A percentile compares a stretch with the other conserved stretches of the same genome.
Evolutionary conservation across 2,329 filamentous ascomycete genomes (phyloP).

Genomic region (Neofusicoccum ribis): DNA sequence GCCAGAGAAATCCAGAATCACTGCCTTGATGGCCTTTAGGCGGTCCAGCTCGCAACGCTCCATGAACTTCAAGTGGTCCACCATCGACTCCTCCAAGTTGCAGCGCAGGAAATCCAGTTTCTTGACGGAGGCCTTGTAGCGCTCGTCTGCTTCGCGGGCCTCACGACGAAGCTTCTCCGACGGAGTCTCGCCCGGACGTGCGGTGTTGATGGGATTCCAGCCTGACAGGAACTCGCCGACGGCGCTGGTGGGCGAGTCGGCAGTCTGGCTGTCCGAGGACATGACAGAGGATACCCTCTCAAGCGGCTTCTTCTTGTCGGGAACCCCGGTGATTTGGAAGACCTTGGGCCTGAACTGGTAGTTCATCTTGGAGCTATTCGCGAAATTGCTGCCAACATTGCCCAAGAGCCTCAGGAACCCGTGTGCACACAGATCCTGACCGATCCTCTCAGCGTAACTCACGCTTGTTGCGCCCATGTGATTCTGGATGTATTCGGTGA

Average conservation of each 20-base stretch:
- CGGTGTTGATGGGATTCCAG: slow-evolving; percentile 91
- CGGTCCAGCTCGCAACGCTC: slow-evolving; percentile 96
- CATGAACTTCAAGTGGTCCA: slow-evolving; percentile 90
- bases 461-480: slow-evolving; percentile 81
- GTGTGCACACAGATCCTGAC: slow-evolving; percentile 83
- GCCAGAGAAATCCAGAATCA: slow-evolving; percentile 95
- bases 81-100: slow-evolving; percentile 92
- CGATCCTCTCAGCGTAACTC: slow-evolving; percentile 89
- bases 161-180: slow-evolving; percentile 84
- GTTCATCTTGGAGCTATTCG: slow-evolving; percentile 95
- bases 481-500: slow-evolving; percentile 92
- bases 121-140: slow-evolving; percentile 83
- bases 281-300: slow-evolving; percentile 73
- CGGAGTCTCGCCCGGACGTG: slow-evolving; percentile 90
- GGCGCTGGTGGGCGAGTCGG: slow-evolving; percentile 79
- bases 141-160: slow-evolving; percentile 85
- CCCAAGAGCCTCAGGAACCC: slow-evolving; percentile 89
- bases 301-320: slow-evolving; percentile 78
- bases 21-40: slow-evolving; percentile 96
- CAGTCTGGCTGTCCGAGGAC: slow-evolving; percentile 53
- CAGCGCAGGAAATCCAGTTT: slow-evolving; percentile 90
- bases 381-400: slow-evolving; percentile 92
- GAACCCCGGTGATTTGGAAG: slow-evolving; percentile 83
- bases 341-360: slow-evolving; percentile 96
- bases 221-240: slow-evolving; percentile 87